Base-by-base conservation (phyloP, 2,329 filamentous ascomycete species). In the Hypomyces perniciosus region DNA sequence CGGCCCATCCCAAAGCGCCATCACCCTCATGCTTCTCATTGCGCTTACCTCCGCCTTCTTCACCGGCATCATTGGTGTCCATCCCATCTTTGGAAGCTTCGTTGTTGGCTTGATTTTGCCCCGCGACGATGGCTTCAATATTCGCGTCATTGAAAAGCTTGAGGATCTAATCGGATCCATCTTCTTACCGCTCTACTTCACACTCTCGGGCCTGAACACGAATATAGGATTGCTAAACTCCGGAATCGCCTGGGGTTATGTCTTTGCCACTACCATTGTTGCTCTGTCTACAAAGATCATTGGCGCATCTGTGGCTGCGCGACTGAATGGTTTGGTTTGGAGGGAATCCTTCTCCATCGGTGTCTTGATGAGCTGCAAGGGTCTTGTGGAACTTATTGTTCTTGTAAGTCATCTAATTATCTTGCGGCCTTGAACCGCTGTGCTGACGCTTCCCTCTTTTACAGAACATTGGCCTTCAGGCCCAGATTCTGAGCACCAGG, bases 331-430 rank as follows among this genome's bases (percentile, higher is more conserved):
- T 28, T 74, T 96, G 46, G 78, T 95, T 1, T 97, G 92, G 92
- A 81, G 91, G 53, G 92, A 97, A 66, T 91, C 87, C 51, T 80
- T 95, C 31, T 83, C 89, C 1, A 93, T 97, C 58, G 92, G 92
- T 10, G 83, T 85, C 12, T 71, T 96, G 61, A 97, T 97, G 92
- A 95, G 89, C 69, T 97, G 92, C 69, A 97, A 97, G 68, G 92
- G 92, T 61, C 76, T 97, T 8, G 91, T 96, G 1, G 91, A 96
- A 67, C 73, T 97, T 47, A 96, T 97, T 65, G 91, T 96, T n/a
- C 68, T 95, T 67, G 88, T 91, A 75, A 70, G 83, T 59, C 26
- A 30, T 38, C 12, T 10, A 8, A 31, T 37, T 29, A 12, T 3
- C 9, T 29, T 10, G 6, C 7, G 5, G 2, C 28, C 8, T 20